Percentiles rank a stretch among this genome's conserved stretches.
Conservation (phyloP, 345 rosid species). For the Aethionema arabicum region DNA sequence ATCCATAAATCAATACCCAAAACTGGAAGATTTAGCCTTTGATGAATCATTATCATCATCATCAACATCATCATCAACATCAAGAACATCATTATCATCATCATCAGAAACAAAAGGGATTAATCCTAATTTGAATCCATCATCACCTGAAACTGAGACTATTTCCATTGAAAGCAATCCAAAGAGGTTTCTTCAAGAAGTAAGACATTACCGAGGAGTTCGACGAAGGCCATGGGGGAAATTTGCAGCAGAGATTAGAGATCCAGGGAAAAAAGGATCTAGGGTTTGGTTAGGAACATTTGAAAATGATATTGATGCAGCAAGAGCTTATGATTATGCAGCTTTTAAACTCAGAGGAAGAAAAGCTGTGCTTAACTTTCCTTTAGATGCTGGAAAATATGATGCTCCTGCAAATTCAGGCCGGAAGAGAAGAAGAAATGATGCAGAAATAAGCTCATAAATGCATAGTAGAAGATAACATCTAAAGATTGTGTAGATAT, state of each 20-base stretch:
- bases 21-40: too few relatives aligned
- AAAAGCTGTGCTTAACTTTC: constrained; percentile 85
- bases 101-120: neutral
- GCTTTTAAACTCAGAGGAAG: constrained; percentile 85
- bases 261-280: constrained; percentile 69
- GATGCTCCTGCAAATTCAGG: constrained; percentile 49
- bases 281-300: constrained; percentile 95
- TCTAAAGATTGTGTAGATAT: constrained; percentile 4
- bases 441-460: neutral
- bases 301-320: constrained; percentile 71
- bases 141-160: constrained; percentile 35
- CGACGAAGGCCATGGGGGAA: constrained; percentile 94
- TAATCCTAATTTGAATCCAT: neutral
- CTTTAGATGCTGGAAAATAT: constrained; percentile 66
- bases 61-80: constrained; percentile 15
- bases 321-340: constrained; percentile 83
- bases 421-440: constrained; percentile 52
- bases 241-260: constrained; percentile 93
- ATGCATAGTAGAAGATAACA: constrained; percentile 19
- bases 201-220: constrained; percentile 78
- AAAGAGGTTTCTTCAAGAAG: constrained; percentile 28
- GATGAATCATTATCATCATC: constrained; percentile 26
- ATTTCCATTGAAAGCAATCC: constrained; percentile 25
- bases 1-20: constrained; percentile 32
- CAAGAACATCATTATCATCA: constrained; percentile 25